A percentile compares a stretch with the other conserved stretches of the same genome.
These are phyloP conservation scores for Castanea crenata DNA, from an alignment of 306 rosid species.

Conservation along the genomic window DNA sequence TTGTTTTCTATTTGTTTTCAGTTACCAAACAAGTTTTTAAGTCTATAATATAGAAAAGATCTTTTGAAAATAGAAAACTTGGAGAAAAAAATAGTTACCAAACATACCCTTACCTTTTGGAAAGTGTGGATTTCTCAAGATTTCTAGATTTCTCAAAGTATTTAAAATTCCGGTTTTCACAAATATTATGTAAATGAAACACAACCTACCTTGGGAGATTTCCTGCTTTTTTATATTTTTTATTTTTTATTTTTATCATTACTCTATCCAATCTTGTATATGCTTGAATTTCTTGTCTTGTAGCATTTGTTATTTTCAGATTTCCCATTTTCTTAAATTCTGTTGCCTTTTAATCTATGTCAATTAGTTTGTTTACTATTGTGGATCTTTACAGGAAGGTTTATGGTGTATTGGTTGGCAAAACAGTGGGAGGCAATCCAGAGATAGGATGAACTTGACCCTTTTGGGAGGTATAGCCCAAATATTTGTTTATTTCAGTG, in stretches of 20 bases:
- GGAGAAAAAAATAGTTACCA: too few relatives aligned
- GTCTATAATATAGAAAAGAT: too few relatives aligned
- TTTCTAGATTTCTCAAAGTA: neutral
- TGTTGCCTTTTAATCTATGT: constrained; percentile 12
- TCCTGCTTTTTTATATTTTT: neutral
- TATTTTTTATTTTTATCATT: neutral
- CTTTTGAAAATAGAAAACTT: too few relatives aligned
- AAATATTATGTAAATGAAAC: neutral
- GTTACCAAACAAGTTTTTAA: too few relatives aligned
- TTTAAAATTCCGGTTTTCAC: neutral
- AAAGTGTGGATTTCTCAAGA: too few relatives aligned
- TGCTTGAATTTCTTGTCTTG: neutral
- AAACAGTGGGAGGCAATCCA: constrained; percentile 85
- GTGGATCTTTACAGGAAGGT: constrained; percentile 58
- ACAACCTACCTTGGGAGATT: neutral
- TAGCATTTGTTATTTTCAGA: neutral
- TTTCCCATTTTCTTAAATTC: constrained; percentile 14
- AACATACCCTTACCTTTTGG: too few relatives aligned
- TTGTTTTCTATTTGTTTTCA: too few relatives aligned
- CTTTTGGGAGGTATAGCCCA: constrained; percentile 81
- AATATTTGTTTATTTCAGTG: constrained; percentile 10
- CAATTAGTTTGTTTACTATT: constrained; percentile 11
- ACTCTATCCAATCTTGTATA: neutral
- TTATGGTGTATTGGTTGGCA: constrained; percentile 99
- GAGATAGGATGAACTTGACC: constrained; percentile 83